Conservation (phyloP, 306 rosid species). For the Begonia peltatifolia region DNA sequence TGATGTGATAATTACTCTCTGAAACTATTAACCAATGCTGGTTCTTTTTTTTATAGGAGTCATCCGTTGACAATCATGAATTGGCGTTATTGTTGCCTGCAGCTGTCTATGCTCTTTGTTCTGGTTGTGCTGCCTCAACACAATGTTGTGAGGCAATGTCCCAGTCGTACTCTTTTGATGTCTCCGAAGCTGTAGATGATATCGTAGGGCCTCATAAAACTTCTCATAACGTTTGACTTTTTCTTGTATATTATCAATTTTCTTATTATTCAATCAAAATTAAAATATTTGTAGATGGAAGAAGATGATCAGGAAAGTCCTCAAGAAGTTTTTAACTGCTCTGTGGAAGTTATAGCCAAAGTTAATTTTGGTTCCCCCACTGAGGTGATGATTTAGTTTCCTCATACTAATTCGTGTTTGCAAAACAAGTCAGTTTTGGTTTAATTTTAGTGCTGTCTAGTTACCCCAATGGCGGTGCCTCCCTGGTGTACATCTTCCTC, state of each 20-base stretch:
- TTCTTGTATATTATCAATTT: constrained; percentile 1
- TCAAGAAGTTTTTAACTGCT: constrained; percentile 55
- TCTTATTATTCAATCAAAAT: constrained; percentile 5
- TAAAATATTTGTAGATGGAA: constrained; percentile 40
- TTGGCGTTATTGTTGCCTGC: constrained; percentile 51
- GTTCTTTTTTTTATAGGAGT: constrained; percentile 34
- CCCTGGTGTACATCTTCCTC: constrained; percentile 41
- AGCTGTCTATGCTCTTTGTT: constrained; percentile 72
- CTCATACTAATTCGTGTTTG: constrained; percentile 15
- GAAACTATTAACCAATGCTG: background rate
- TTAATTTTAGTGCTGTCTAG: constrained; percentile 23
- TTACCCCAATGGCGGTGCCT: constrained; percentile 24
- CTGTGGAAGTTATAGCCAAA: constrained; percentile 54
- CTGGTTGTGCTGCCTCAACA: constrained; percentile 43
- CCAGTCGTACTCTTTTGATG: constrained; percentile 23
- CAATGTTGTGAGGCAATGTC: constrained; percentile 30
- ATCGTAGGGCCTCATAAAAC: constrained; percentile 17
- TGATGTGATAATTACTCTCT: background rate
- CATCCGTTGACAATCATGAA: constrained; percentile 32
- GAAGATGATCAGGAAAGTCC: constrained; percentile 33
- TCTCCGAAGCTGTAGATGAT: constrained; percentile 24
- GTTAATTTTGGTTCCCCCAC: constrained; percentile 29
- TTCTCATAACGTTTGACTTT: too few species aligned
- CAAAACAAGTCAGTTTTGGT: constrained; percentile 4
- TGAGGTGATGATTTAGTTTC: constrained; percentile 39